These are phyloP conservation scores for Irpex rosettiformis DNA, from an alignment of 1,284 basidiomycete genomes.

Conservation along the genomic window DNA sequence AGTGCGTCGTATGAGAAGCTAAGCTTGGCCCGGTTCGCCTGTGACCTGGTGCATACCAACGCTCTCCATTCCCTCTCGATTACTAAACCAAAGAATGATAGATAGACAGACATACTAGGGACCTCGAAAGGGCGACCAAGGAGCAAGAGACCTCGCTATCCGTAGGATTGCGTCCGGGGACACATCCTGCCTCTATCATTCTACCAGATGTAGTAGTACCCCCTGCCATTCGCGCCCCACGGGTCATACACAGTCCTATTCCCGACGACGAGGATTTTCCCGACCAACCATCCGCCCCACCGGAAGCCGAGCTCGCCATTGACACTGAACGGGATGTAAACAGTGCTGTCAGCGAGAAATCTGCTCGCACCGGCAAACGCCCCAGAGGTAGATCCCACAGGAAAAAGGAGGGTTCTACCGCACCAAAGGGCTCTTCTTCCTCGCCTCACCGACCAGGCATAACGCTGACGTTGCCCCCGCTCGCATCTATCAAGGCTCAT, in stretches of 20 bases:
- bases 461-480: slow-evolving; percentile 22
- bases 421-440: not conserved
- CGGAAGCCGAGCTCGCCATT: slow-evolving; percentile 15
- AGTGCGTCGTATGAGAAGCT: slow-evolving; percentile 71
- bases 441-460: slow-evolving; percentile 1
- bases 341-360: not conserved
- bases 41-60: slow-evolving; percentile 33
- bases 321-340: not conserved
- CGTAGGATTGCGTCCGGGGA: slow-evolving; percentile 49
- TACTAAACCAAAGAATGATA: slow-evolving; percentile 21
- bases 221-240: slow-evolving; percentile 41
- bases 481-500: slow-evolving; percentile 5
- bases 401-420: slow-evolving; percentile 11
- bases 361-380: slow-evolving; percentile 10
- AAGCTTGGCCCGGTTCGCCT: slow-evolving; percentile 63
- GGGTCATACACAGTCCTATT: slow-evolving; percentile 39
- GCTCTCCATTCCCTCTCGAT: not conserved
- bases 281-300: slow-evolving; percentile 10
- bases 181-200: slow-evolving; percentile 49
- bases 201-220: slow-evolving; percentile 59
- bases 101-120: slow-evolving; percentile 71
- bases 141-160: slow-evolving; percentile 65
- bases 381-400: slow-evolving; percentile 8
- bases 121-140: slow-evolving; percentile 70
- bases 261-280: slow-evolving; percentile 4